Evolutionary conservation across 2,329 filamentous ascomycete species (phyloP), one percentile per base, ranked within the genome.

Genomic region (Stemphylium lycopersici): DNA sequence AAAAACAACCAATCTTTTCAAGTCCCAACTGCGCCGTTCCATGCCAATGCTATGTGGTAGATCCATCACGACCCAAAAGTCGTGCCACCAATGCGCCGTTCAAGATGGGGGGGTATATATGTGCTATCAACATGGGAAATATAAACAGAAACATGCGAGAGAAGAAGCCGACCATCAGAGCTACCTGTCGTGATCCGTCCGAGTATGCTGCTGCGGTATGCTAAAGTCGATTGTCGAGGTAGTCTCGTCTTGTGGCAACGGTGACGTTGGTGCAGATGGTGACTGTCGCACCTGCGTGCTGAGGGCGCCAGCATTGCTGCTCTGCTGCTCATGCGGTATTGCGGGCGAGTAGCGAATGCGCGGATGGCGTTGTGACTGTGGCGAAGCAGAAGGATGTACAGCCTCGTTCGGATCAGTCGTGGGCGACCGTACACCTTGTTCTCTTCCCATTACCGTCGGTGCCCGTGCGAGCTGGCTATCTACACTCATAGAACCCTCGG

Each of bases 161-260:
- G 52, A 41, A 45, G 44, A 52, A 47, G 31, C n/a, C 31, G 20
- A 32, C 13, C 8, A 16, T 41, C 29, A 32, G 12, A 13, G 39
- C 65, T 71, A 73, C 55, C 68, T 67, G 53, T 73, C 62, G 55
- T 73, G 70, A 48, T 72, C 67, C 20, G 62, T 70, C 26, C 53
- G 58, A 52, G 47, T 60, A 26, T 56, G 49, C n/a, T 59, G 55
- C 39, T 34, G 49, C 13, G 49, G 33, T 44, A 29, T 49, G 16
- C 52, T 34, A 15, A 56, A 50, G 44, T 56, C 42, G 24, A 56
- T 44, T 15, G 45, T 43, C 6, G 48, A 39, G 3, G 58, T 37
- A n/a, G 48, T 15, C 32, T 46, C 50, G 15, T 57, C 48, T 15
- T 42, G 47, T 22, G 53, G 38, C 26, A 36, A 24, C 13, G 29